These are phyloP conservation scores for Stropharia rugosoannulata DNA, from an alignment of 768 basidiomycete genomes.

Conservation along the genomic window DNA sequence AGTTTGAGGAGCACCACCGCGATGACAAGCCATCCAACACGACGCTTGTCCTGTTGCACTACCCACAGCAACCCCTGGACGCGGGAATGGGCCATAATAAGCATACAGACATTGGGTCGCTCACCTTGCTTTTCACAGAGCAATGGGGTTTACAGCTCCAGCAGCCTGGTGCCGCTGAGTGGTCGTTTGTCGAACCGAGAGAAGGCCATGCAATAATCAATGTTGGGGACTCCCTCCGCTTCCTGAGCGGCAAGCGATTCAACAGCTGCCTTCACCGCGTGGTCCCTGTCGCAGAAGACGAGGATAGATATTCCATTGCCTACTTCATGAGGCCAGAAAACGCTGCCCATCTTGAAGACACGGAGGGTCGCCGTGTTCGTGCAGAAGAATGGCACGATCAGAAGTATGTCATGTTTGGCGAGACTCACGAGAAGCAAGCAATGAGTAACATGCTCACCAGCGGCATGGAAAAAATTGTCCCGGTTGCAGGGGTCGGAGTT, in stretches of 20 bases:
- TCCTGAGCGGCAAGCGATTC: constrained; percentile 9
- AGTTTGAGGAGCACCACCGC: constrained; percentile 7
- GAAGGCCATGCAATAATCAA: constrained; percentile 10
- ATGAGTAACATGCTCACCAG: constrained; percentile 6
- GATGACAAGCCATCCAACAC: constrained; percentile 7
- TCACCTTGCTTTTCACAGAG: constrained; percentile 9
- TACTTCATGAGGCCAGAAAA: constrained; percentile 12
- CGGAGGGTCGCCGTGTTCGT: constrained; percentile 4
- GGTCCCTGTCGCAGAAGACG: constrained; percentile 6
- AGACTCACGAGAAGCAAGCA: constrained; percentile 10
- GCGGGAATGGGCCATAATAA: constrained; percentile 10
- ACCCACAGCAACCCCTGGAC: constrained; percentile 4
- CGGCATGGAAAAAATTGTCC: constrained; percentile 1
- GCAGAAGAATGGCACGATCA: constrained; percentile 9
- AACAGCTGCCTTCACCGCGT: constrained; percentile 11
- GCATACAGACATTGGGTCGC: constrained; percentile 8
- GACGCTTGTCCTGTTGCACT: constrained; percentile 8
- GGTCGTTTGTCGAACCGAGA: constrained; percentile 7
- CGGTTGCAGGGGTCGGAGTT: too few relatives aligned
- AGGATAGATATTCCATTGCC: constrained; percentile 10
- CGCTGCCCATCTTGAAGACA: constrained; percentile 5
- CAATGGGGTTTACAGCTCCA: constrained; percentile 11
- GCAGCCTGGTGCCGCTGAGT: neutral
- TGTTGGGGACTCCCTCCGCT: constrained; percentile 6
- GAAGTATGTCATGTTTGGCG: constrained; percentile 11